Conservation (phyloP, 73 alveolate genomes). For the Tetrahymena borealis region DNA sequence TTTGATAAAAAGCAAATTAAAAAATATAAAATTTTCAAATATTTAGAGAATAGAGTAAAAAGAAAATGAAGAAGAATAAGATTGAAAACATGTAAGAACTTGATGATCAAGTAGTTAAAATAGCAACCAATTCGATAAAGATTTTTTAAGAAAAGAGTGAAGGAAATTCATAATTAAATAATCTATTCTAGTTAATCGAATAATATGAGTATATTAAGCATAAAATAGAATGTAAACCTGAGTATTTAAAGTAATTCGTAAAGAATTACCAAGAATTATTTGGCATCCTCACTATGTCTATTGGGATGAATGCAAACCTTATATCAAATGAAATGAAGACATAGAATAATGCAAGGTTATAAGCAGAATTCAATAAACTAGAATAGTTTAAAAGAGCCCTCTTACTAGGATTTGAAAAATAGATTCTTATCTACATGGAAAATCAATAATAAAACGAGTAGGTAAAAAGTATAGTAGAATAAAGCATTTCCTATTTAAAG, state of each 20-base stretch:
- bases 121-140: background rate
- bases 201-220: background rate
- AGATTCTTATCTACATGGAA: background rate
- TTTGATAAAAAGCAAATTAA: too few relatives aligned
- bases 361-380: background rate
- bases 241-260: background rate
- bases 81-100: too few relatives aligned
- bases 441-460: background rate
- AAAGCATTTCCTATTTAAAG: background rate
- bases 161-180: background rate
- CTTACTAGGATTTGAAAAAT: background rate
- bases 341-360: background rate
- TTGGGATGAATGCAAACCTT: background rate
- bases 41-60: too few relatives aligned
- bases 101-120: too few relatives aligned
- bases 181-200: background rate
- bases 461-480: background rate
- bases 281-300: background rate
- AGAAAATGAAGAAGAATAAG: too few relatives aligned
- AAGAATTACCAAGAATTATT: background rate
- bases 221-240: background rate
- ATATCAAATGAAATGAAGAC: background rate
- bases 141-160: background rate
- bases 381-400: background rate
- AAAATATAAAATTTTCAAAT: too few relatives aligned